phyloP scores from a whole-genome alignment of 1,284 basidiomycete species.

The Boletus semigastroideus region DNA sequence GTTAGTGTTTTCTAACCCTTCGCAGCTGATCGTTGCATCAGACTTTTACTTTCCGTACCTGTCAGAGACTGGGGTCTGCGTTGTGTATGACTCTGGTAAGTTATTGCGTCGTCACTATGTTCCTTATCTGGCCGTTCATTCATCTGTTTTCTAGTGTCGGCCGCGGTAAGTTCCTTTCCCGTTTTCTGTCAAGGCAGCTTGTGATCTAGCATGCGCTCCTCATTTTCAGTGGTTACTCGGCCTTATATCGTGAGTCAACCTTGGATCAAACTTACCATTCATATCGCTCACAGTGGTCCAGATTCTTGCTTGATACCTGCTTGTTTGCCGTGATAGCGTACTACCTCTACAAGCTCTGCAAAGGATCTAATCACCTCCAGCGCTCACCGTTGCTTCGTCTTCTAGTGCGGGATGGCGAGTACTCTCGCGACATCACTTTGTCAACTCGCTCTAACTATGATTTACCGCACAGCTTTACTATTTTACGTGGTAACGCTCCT shows the following conservation, averaged over 20 bases:
- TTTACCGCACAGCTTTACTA: background rate
- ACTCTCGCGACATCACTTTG: background rate
- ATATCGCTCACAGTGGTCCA: background rate
- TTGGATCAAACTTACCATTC: too few relatives aligned
- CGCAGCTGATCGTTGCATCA: background rate
- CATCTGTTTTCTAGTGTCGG: background rate
- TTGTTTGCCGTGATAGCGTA: conserved; percentile 3
- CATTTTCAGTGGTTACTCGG: conserved; percentile 2
- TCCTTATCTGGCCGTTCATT: background rate
- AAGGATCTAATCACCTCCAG: background rate
- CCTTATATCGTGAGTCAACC: conserved; percentile 3
- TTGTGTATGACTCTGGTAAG: background rate
- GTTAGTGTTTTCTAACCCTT: too few relatives aligned
- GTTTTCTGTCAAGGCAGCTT: too few relatives aligned
- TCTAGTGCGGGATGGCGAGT: conserved; percentile 8
- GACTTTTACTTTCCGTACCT: conserved; percentile 3
- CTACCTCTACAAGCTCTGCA: conserved; percentile 1
- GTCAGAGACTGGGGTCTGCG: background rate
- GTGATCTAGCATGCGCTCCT: background rate
- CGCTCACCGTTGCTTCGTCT: conserved; percentile 3
- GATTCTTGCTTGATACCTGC: conserved; percentile 1
- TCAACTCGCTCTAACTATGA: background rate
- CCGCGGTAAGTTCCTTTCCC: background rate
- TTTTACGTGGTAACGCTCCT: conserved; percentile 3
- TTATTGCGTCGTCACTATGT: background rate